Base-by-base conservation (phyloP, 2,329 filamentous ascomycete genomes). In the Ophiobolus disseminans region DNA sequence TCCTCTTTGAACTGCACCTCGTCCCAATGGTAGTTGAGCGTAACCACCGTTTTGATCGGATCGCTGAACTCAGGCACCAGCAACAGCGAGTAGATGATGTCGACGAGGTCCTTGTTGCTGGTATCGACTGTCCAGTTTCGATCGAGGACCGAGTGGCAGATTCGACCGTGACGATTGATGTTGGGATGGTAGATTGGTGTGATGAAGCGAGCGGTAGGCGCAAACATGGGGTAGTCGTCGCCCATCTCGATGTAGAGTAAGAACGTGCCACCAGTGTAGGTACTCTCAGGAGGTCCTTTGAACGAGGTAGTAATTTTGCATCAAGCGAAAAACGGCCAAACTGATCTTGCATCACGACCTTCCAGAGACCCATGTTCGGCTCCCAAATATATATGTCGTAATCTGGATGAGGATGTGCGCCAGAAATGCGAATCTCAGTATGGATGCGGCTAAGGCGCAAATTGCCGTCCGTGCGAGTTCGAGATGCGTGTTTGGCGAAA, bases 351-450 rank as follows among this genome's bases (percentile, higher is more conserved):
- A 77, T 72, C 7, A 73, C 68, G 5, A 76, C 54, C 49, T 76
- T 76, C 72, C 70, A 75, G 57, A 76, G 73, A 2, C 55, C 60
- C 48, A 76, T 69, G 45, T 76, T 72, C 20, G 54, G 52, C 44
- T 75, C 72, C 17, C 61, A 71, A 20, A 76, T 65, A 48, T 74
- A 76, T 25, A 76, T 53, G 37, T 77, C 73, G 40, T 73, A 74
- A 19, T 60, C 59, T 4, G 66, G 63, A 39, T 75, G 66, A 3
- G 51, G 48, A 17, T 63, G 59, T 2, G 51, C 50, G 5, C 58
- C 58, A 11, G 73, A 69, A 21, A 64, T 62, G n/a, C 62, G 59
- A 39, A 76, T 69, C 45, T 76, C 72, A 17, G 47, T 60, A 39
- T 69, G 58, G 7, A 72, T 59, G 4, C 68, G 57, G 9, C 53